A percentile compares a stretch with the other conserved stretches of the same genome.
phyloP scores from a whole-genome alignment of 176 grass and related monocot genomes.

The Eleusine indica region DNA sequence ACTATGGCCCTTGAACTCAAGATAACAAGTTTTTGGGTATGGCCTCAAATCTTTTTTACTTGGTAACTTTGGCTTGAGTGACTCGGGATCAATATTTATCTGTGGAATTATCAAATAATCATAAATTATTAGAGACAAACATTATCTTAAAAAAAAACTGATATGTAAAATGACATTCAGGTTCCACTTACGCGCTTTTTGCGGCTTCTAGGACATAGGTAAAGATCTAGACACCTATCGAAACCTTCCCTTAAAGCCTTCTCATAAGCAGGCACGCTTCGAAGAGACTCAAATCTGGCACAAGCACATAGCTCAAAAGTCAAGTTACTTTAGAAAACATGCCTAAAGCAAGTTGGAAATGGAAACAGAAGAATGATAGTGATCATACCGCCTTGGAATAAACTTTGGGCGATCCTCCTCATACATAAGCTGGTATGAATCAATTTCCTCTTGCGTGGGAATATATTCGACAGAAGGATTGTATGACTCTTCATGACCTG shows the following conservation, averaged over 20 bases:
- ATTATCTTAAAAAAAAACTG: not conserved
- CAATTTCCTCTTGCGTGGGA: conserved; percentile 97
- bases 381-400: conserved; percentile 76
- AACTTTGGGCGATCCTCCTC: conserved; percentile 96
- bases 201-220: conserved; percentile 91
- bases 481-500: conserved; percentile 98
- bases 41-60: conserved; percentile 96
- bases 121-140: conserved; percentile 13
- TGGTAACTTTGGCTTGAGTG: conserved; percentile 88
- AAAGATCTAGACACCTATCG: conserved; percentile 92
- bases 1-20: conserved; percentile 85
- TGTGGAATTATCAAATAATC: conserved; percentile 43
- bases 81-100: conserved; percentile 98
- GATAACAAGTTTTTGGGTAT: conserved; percentile 91
- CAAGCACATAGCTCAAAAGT: conserved; percentile 30
- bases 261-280: conserved; percentile 92
- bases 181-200: conserved; percentile 78
- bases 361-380: not conserved
- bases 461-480: conserved; percentile 96
- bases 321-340: conserved; percentile 27
- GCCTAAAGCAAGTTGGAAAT: conserved; percentile 24
- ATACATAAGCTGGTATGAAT: conserved; percentile 91
- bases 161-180: not conserved
- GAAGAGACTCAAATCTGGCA: conserved; percentile 76
- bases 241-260: conserved; percentile 89